Conservation (phyloP, 768 basidiomycete genomes). For the Lactarius evosmus region DNA sequence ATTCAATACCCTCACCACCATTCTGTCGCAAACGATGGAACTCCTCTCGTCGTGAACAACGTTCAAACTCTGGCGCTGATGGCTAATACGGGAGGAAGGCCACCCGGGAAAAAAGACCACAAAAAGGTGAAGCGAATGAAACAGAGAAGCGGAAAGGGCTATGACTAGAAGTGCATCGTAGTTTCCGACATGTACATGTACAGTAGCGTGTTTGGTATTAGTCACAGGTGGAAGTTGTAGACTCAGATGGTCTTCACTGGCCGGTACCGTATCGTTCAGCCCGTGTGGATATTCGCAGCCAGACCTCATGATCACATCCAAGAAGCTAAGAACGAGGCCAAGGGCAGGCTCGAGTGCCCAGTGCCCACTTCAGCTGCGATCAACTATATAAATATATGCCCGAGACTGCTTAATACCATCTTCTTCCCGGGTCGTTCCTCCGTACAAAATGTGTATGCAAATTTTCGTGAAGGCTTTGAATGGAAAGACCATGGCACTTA, state of each 20-base stretch:
- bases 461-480: neutral
- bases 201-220: neutral
- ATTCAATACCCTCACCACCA: constrained; percentile 83
- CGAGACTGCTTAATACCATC: neutral
- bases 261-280: neutral
- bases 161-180: constrained; percentile 49
- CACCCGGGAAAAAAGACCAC: constrained; percentile 73
- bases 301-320: too few relatives aligned
- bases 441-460: neutral
- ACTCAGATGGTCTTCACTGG: neutral
- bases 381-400: neutral
- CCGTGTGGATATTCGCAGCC: too few relatives aligned
- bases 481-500: neutral
- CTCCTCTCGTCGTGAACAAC: constrained; percentile 45
- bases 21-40: constrained; percentile 73
- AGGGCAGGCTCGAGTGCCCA: too few relatives aligned
- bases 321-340: too few relatives aligned
- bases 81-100: constrained; percentile 37
- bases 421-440: neutral
- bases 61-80: constrained; percentile 45
- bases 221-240: neutral
- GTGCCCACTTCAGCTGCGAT: neutral
- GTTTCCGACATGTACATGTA: neutral
- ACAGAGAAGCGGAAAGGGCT: constrained; percentile 90
- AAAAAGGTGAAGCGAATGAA: constrained; percentile 80